These are phyloP conservation scores for Zymoseptoria brevis DNA, from an alignment of 2,329 filamentous ascomycete genomes.

Conservation along the genomic window DNA sequence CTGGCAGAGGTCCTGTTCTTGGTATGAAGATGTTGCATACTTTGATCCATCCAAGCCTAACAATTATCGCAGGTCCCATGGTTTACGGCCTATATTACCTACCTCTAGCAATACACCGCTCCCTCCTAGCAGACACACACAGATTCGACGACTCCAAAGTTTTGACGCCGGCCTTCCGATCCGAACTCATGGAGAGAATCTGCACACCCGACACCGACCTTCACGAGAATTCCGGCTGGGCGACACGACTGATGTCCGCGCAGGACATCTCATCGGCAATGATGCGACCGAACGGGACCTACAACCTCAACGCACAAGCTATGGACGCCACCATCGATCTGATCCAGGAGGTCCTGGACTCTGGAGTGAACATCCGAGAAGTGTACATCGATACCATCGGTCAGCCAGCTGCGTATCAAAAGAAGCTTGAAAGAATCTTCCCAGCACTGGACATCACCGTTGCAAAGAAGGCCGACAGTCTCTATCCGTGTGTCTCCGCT, in stretches of 20 bases:
- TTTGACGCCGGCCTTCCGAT: slow-evolving; percentile 70
- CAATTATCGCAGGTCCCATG: slow-evolving; percentile 46
- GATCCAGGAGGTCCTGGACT: slow-evolving; percentile 66
- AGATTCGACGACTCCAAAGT: slow-evolving; percentile 95
- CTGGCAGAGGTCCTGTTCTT: slow-evolving; percentile 86
- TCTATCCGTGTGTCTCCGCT: slow-evolving; percentile 88
- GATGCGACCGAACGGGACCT: slow-evolving; percentile 55
- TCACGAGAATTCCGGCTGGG: slow-evolving; percentile 68
- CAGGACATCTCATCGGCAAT: slow-evolving; percentile 73
- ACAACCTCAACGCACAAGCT: slow-evolving; percentile 94
- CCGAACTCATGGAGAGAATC: slow-evolving; percentile 60
- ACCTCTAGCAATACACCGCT: slow-evolving; percentile 54
- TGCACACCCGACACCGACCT: slow-evolving; percentile 58
- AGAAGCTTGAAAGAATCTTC: slow-evolving; percentile 74
- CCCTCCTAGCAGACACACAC: slow-evolving; percentile 68
- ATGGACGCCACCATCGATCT: slow-evolving; percentile 83
- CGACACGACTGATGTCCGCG: slow-evolving; percentile 70
- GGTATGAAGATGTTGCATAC: slow-evolving; percentile 50
- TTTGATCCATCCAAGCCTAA: slow-evolving; percentile 12
- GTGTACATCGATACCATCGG: slow-evolving; percentile 96
- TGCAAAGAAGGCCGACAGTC: slow-evolving; percentile 71
- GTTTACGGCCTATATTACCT: slow-evolving; percentile 66
- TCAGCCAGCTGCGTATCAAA: slow-evolving; percentile 73
- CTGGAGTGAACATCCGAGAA: slow-evolving; percentile 74
- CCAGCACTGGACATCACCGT: slow-evolving; percentile 53